Percentiles rank a stretch among this genome's conserved stretches.
phyloP scores from a whole-genome alignment of 192 early-diverging fungal species.

The Coemansia asiatica region DNA sequence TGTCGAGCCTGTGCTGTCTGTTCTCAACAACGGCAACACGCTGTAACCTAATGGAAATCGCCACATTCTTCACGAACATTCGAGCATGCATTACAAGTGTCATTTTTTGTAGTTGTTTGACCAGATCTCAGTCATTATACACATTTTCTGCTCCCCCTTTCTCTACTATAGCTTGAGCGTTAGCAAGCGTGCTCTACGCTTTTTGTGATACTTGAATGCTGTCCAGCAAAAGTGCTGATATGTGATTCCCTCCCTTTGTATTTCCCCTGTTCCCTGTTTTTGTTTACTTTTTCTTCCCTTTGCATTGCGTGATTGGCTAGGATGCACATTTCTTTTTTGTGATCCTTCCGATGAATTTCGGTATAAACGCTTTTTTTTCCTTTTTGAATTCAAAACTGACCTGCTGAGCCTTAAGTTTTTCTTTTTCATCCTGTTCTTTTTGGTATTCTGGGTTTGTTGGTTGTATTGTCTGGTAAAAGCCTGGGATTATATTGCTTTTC shows the following conservation, averaged over 20 bases:
- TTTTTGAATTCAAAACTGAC: no score
- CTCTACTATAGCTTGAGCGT: no score
- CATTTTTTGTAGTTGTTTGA: background rate
- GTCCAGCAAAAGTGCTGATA: background rate
- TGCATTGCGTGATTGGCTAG: background rate
- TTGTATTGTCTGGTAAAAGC: background rate
- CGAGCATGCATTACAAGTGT: no score
- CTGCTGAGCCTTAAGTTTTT: no score
- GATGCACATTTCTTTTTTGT: background rate
- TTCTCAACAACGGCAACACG: conserved; percentile 48
- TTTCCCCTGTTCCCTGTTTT: background rate
- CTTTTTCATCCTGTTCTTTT: background rate
- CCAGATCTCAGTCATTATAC: background rate
- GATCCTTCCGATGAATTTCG: no score
- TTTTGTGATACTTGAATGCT: background rate
- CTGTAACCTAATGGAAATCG: conserved; percentile 7
- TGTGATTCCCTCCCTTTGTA: background rate
- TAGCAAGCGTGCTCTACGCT: no score
- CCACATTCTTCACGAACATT: background rate
- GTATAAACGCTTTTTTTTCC: no score
- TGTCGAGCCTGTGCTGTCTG: conserved; percentile 50
- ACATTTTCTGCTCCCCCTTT: background rate
- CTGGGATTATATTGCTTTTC: background rate
- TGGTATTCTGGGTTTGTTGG: background rate
- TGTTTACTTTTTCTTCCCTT: background rate